A percentile compares a stretch with the other conserved stretches of the same genome.
Conservation (phyloP, 176 grass and related monocot genomes). For the Triticum timopheevii region DNA sequence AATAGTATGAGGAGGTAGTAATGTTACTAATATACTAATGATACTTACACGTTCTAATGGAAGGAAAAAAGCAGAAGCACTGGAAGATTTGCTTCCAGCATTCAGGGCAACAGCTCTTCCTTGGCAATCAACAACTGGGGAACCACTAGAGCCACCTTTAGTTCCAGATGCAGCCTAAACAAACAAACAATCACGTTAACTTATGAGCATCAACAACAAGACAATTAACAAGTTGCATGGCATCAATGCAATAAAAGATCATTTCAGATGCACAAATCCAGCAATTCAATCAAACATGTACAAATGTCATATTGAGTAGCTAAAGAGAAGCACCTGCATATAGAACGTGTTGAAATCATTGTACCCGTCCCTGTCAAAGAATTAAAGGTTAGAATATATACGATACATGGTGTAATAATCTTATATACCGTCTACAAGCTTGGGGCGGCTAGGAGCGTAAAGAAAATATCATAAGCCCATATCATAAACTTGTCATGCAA, state of each 20-base stretch:
- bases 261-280: not conserved
- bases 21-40: not conserved
- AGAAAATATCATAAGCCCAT: not conserved
- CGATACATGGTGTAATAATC: not conserved
- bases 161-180: constrained; percentile 94
- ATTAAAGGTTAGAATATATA: constrained; percentile 25
- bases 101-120: constrained; percentile 98
- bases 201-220: not conserved
- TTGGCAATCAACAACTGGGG: constrained; percentile 94
- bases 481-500: constrained; percentile 6
- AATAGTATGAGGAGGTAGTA: not conserved
- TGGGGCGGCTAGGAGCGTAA: not conserved
- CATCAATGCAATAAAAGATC: constrained; percentile 13
- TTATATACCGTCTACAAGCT: not conserved
- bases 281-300: not conserved
- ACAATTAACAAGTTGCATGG: not conserved
- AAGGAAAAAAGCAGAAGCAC: constrained; percentile 97
- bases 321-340: constrained; percentile 75
- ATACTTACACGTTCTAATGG: constrained; percentile 83
- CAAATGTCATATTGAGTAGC: constrained; percentile 17
- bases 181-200: constrained; percentile 30
- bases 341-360: constrained; percentile 99
- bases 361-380: constrained; percentile 85
- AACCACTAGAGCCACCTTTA: constrained; percentile 99
- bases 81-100: constrained; percentile 99